Percentiles rank a stretch among this genome's conserved stretches.
Evolutionary conservation across 257 asterid genomes (phyloP).

Genomic region (Solanum virginianum): DNA sequence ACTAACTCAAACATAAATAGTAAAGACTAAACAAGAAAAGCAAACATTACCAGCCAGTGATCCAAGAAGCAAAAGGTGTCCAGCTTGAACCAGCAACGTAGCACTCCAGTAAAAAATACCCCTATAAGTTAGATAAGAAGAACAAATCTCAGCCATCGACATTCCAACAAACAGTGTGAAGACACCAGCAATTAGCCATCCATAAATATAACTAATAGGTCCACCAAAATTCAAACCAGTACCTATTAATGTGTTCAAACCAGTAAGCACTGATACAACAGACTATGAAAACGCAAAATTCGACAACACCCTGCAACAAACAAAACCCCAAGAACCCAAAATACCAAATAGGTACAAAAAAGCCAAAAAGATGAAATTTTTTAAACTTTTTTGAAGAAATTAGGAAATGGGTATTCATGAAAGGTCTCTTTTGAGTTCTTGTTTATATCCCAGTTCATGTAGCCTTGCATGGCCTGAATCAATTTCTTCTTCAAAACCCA

Average conservation of each 20-base stretch:
- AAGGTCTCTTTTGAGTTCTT: slow-evolving; percentile 97
- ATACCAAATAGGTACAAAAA: neutral
- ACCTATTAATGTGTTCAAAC: slow-evolving; percentile 69
- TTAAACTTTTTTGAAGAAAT: neutral
- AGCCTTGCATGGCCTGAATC: slow-evolving; percentile 88
- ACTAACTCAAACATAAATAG: neutral
- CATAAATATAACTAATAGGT: slow-evolving; percentile 67
- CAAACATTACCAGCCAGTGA: slow-evolving; percentile 74
- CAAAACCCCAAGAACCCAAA: neutral
- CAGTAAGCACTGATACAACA: slow-evolving; percentile 83
- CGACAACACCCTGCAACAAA: slow-evolving; percentile 50
- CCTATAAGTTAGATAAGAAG: slow-evolving; percentile 92
- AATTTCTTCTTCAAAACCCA: slow-evolving; percentile 3
- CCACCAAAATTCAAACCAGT: slow-evolving; percentile 91
- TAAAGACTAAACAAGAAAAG: neutral
- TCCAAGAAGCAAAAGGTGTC: slow-evolving; percentile 99
- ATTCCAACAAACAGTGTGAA: slow-evolving; percentile 77
- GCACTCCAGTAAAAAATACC: slow-evolving; percentile 99
- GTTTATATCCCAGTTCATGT: slow-evolving; percentile 86
- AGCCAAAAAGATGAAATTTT: neutral
- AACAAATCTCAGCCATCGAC: slow-evolving; percentile 97
- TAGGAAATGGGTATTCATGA: slow-evolving; percentile 36
- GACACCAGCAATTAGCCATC: slow-evolving; percentile 74
- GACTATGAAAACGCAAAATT: slow-evolving; percentile 90
- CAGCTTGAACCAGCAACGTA: slow-evolving; percentile 81